Percentiles rank a stretch among this genome's conserved stretches.
phyloP scores from a whole-genome alignment of 805 yeast species.

The Saturnispora ahearnii region DNA sequence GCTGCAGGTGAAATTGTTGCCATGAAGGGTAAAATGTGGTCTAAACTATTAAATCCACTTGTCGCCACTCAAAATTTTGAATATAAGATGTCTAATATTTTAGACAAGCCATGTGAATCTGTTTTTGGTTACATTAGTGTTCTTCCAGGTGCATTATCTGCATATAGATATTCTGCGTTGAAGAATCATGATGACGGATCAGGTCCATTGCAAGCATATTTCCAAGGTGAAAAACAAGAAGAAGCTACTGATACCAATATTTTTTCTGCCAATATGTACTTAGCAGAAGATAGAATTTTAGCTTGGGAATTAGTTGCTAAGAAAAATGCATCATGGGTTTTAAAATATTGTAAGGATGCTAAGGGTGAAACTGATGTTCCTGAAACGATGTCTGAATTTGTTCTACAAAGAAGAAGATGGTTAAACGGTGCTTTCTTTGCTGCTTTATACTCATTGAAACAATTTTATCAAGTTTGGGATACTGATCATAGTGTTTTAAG shows the following conservation, averaged over 20 bases:
- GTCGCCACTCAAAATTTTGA: conserved; percentile 97
- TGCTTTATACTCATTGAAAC: conserved; percentile 79
- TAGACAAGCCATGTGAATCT: conserved; percentile 91
- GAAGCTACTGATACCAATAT: conserved; percentile 48
- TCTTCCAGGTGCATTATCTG: conserved; percentile 92
- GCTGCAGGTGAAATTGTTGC: conserved; percentile 98
- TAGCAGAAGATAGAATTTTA: conserved; percentile 92
- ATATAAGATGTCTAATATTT: conserved; percentile 91
- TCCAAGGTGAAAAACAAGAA: conserved; percentile 63
- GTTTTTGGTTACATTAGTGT: conserved; percentile 89
- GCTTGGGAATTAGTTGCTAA: conserved; percentile 96
- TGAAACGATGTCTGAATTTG: conserved; percentile 86
- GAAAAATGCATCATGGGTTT: conserved; percentile 71
- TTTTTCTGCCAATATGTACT: conserved; percentile 92
- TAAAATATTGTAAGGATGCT: conserved; percentile 86
- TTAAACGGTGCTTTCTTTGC: conserved; percentile 96
- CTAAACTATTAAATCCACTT: conserved; percentile 74
- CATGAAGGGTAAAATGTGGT: conserved; percentile 85
- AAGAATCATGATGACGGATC: conserved; percentile 81
- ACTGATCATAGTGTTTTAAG: conserved; percentile 79
- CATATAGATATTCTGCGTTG: conserved; percentile 84
- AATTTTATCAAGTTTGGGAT: conserved; percentile 80
- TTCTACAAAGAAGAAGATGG: conserved; percentile 97
- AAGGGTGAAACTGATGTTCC: conserved; percentile 97
- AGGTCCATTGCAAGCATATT: conserved; percentile 84